Conservation (phyloP, 2,329 filamentous ascomycete species). For the Fusarium coffeatum region DNA sequence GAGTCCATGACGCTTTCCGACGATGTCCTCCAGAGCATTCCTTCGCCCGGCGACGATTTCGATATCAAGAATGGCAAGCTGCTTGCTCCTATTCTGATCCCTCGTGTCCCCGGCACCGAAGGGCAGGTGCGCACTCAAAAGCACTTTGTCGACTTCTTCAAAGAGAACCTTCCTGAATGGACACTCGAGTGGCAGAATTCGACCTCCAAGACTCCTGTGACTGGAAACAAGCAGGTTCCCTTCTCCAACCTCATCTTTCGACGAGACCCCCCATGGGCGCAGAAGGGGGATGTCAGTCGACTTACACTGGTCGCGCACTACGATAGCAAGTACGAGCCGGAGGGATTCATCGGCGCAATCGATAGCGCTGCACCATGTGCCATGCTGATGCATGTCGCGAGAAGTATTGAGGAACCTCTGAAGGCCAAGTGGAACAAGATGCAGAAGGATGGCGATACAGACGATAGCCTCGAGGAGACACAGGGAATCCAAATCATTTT, state of each 20-base stretch:
- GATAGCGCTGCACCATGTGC: constrained; percentile 96
- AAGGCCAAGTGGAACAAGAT: constrained; percentile 84
- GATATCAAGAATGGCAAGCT: constrained; percentile 80
- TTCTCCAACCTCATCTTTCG: constrained; percentile 90
- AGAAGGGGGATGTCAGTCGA: constrained; percentile 78
- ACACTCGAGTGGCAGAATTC: constrained; percentile 87
- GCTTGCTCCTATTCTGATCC: constrained; percentile 85
- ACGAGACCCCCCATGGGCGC: constrained; percentile 86
- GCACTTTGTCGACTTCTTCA: constrained; percentile 89
- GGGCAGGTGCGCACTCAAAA: constrained; percentile 78
- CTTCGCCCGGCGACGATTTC: constrained; percentile 79
- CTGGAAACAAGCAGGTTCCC: constrained; percentile 75
- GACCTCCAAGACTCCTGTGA: constrained; percentile 83
- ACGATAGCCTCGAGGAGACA: constrained; percentile 73
- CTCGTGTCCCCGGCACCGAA: constrained; percentile 87
- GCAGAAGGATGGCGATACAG: constrained; percentile 66
- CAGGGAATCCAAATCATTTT: constrained; percentile 90
- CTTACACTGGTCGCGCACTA: constrained; percentile 94
- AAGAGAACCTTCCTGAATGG: constrained; percentile 80
- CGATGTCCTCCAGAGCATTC: constrained; percentile 76
- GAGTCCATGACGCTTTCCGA: constrained; percentile 74
- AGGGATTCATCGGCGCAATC: constrained; percentile 91
- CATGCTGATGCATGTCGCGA: constrained; percentile 87
- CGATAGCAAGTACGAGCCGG: constrained; percentile 82
- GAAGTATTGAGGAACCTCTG: constrained; percentile 82